These are phyloP conservation scores for Lactifluus rugatus DNA, from an alignment of 768 basidiomycete genomes.

Conservation along the genomic window DNA sequence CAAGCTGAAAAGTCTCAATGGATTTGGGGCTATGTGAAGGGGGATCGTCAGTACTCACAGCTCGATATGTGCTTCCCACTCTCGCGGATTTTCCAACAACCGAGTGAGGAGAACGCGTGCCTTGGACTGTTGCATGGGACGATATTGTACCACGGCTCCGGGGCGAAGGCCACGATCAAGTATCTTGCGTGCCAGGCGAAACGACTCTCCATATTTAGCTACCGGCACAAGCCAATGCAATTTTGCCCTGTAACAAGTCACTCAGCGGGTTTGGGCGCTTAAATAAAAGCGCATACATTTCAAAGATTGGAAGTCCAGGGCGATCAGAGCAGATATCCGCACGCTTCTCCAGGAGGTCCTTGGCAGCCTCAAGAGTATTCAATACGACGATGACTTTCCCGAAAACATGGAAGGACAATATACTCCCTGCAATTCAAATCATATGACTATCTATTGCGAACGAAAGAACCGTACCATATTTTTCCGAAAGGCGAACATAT, in stretches of 20 bases:
- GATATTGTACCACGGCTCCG: neutral
- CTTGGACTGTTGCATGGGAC: neutral
- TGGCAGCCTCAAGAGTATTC: neutral
- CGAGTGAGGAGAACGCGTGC: no score
- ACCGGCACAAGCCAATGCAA: neutral
- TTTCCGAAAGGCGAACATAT: neutral
- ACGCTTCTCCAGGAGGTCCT: constrained; percentile 7
- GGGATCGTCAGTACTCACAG: neutral
- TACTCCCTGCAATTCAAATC: constrained; percentile 1
- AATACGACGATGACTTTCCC: constrained; percentile 1
- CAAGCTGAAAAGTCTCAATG: neutral
- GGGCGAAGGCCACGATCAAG: no score
- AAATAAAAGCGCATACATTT: neutral
- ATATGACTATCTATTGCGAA: no score
- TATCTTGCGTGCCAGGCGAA: neutral
- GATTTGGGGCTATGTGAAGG: neutral
- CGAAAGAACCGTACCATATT: no score
- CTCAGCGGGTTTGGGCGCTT: neutral
- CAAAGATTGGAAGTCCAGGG: neutral
- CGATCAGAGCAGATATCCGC: constrained; percentile 4
- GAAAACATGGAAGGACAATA: no score
- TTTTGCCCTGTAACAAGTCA: neutral
- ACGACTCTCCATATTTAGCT: neutral
- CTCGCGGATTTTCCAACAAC: neutral
- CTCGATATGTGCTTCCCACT: neutral